These are phyloP conservation scores for Pyrenochaeta sp. DNA, from an alignment of 2,329 filamentous ascomycete species.

Conservation along the genomic window DNA sequence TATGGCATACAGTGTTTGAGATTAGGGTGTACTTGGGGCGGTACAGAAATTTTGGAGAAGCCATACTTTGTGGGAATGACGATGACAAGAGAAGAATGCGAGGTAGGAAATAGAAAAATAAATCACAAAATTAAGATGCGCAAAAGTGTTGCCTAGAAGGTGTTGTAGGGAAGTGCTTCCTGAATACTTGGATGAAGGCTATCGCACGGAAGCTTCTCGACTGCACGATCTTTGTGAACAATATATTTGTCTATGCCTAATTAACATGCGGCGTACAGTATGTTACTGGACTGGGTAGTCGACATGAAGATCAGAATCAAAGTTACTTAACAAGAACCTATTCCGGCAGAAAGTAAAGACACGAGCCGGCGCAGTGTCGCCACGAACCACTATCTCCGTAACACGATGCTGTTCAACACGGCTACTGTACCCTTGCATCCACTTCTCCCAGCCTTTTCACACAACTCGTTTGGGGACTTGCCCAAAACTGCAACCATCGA, in stretches of 20 bases:
- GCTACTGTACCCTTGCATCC: not conserved
- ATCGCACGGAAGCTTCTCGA: too few species aligned
- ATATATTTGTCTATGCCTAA: too few species aligned
- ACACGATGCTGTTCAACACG: not conserved
- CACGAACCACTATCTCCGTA: not conserved
- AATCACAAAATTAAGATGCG: constrained; percentile 20
- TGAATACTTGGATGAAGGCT: not conserved
- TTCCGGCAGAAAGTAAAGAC: too few species aligned
- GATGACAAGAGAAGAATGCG: constrained; percentile 41
- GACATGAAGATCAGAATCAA: too few species aligned
- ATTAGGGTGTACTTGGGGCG: too few species aligned
- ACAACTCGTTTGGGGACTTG: not conserved
- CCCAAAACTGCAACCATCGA: constrained; percentile 15
- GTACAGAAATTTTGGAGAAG: too few species aligned
- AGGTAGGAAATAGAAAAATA: constrained; percentile 18
- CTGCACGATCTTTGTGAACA: too few species aligned
- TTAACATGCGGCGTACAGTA: too few species aligned
- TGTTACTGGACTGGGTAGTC: not conserved
- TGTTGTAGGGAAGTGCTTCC: not conserved
- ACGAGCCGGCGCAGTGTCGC: too few species aligned
- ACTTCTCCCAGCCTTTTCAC: not conserved
- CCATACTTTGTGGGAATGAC: constrained; percentile 40
- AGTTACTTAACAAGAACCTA: too few species aligned
- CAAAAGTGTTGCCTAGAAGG: constrained; percentile 11
- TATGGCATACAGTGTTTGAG: constrained; percentile 35